These are phyloP conservation scores for Epithemia pelagica DNA, from an alignment of 108 stramenopile species.

Conservation along the genomic window DNA sequence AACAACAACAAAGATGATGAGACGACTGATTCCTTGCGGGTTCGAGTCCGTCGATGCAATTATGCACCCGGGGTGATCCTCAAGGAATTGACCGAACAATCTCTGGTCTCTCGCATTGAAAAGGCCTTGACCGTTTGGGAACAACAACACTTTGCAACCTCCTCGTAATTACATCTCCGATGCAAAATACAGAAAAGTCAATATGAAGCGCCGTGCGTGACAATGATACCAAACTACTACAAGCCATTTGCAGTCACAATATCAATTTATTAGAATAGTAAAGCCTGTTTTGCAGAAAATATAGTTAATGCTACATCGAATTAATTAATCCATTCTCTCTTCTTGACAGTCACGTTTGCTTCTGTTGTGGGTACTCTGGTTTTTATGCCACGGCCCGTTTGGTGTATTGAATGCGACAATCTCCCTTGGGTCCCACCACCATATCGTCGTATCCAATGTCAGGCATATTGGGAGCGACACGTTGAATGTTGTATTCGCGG, in stretches of 20 bases:
- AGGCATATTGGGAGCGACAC: conserved; percentile 75
- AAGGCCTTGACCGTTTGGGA: conserved; percentile 58
- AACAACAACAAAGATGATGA: conserved; percentile 4
- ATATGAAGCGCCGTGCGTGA: too few species aligned
- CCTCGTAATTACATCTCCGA: too few species aligned
- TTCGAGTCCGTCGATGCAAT: conserved; percentile 74
- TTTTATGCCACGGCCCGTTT: too few species aligned
- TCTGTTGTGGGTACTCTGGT: too few species aligned
- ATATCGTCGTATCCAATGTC: conserved; percentile 93
- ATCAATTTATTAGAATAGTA: too few species aligned
- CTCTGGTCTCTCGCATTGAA: conserved; percentile 56
- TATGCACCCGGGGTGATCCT: conserved; percentile 57
- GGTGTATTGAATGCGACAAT: conserved; percentile 79
- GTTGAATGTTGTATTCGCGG: conserved; percentile 88
- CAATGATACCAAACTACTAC: too few species aligned
- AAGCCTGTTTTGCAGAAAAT: too few species aligned
- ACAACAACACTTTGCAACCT: conserved; percentile 20
- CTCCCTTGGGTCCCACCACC: conserved; percentile 99
- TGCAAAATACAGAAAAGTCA: too few species aligned
- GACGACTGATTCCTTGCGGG: conserved; percentile 31
- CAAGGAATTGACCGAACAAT: conserved; percentile 72
- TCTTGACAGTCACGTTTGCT: too few species aligned
- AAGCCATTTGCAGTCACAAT: too few species aligned
- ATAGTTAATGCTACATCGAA: too few species aligned
- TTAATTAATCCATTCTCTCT: too few species aligned